Evolutionary conservation across 495 filamentous ascomycete species (phyloP).

Genomic region (Tuber umbilicatum): DNA sequence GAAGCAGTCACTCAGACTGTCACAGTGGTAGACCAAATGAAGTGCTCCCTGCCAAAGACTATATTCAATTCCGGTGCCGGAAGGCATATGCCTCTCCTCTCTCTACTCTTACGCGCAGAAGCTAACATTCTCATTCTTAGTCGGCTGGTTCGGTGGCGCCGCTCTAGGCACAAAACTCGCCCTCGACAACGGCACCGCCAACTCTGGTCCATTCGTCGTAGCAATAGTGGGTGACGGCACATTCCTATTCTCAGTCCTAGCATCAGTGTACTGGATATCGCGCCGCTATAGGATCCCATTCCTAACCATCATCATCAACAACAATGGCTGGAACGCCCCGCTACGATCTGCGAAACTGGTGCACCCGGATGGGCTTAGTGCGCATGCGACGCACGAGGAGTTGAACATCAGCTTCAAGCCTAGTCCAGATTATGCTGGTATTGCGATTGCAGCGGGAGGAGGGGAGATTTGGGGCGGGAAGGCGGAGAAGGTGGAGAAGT

Average conservation of each 20-base stretch:
- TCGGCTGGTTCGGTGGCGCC: slow-evolving; percentile 90
- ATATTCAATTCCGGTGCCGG: slow-evolving; percentile 95
- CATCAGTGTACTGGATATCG: slow-evolving; percentile 87
- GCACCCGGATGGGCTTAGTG: slow-evolving; percentile 72
- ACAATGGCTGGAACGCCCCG: slow-evolving; percentile 91
- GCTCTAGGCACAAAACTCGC: slow-evolving; percentile 85
- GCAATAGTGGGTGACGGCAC: slow-evolving; percentile 93
- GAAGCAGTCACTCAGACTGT: slow-evolving; percentile 82
- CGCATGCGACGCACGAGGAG: slow-evolving; percentile 72
- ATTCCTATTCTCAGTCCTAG: slow-evolving; percentile 81
- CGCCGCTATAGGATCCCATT: slow-evolving; percentile 80
- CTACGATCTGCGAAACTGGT: slow-evolving; percentile 68
- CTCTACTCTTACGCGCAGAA: neutral
- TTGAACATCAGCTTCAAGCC: slow-evolving; percentile 86
- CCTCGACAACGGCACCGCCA: slow-evolving; percentile 53
- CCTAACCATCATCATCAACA: slow-evolving; percentile 90
- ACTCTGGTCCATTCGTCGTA: slow-evolving; percentile 70
- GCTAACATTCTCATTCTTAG: slow-evolving; percentile 15
- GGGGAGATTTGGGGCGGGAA: slow-evolving; percentile 61
- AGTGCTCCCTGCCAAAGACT: slow-evolving; percentile 65
- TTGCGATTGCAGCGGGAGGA: slow-evolving; percentile 81
- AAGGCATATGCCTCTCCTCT: slow-evolving; percentile 47
- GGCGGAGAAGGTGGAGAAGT: slow-evolving; percentile 55
- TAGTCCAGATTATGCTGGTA: slow-evolving; percentile 79
- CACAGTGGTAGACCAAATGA: slow-evolving; percentile 75